Evolutionary conservation across 257 asterid species (phyloP), one percentile per base, ranked within the genome.

Genomic region (Nicotiana noctiflora): DNA sequence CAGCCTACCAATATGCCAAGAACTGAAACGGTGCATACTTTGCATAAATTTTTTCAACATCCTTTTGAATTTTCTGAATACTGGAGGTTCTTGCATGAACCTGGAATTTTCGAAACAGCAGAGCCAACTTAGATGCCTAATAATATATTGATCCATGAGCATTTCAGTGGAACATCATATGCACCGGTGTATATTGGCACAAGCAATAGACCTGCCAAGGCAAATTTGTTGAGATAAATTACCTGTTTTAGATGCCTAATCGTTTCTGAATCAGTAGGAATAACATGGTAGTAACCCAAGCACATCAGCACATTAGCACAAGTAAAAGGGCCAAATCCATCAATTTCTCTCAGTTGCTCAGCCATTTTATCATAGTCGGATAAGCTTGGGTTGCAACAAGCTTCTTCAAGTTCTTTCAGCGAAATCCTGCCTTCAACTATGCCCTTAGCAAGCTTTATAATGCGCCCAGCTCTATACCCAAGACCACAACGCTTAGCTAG

Each of bases 171-270:
- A 92, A 84, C 81, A 91, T 80, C 90, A 97, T 89, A 90, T 85
- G 89, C 97, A 91, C 91, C 84, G 87, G 34, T 92, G 91, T 82
- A 92, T 93, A 87, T 91, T 91, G 52, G 95, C 89, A 76, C 95
- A 91, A 4, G 93, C 89, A 82, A 89, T 91, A 23, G 95, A 19
- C 49, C 3, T 32, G 21, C 17, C 6, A 17, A 59, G 32, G 13
- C 56, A 37, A 65, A 19, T 13, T 37, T 53, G 52, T 15, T 6
- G 72, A 7, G 4, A 60, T 7, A 60, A 31, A 37, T 29, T 53
- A 91, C 97, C 97, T 94, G 97, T 59, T 93, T 87, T 76, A 94
- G 85, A 88, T 94, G 98, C 91, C 98, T 86, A 59, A 94, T 87
- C 52, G 98, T 94, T 86, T 94, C 97, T 31, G 98, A 91, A 87